A percentile compares a stretch with the other conserved stretches of the same genome.
Evolutionary conservation across 176 grass and related monocot species (phyloP).

Genomic region (Phoenix roebelenii): DNA sequence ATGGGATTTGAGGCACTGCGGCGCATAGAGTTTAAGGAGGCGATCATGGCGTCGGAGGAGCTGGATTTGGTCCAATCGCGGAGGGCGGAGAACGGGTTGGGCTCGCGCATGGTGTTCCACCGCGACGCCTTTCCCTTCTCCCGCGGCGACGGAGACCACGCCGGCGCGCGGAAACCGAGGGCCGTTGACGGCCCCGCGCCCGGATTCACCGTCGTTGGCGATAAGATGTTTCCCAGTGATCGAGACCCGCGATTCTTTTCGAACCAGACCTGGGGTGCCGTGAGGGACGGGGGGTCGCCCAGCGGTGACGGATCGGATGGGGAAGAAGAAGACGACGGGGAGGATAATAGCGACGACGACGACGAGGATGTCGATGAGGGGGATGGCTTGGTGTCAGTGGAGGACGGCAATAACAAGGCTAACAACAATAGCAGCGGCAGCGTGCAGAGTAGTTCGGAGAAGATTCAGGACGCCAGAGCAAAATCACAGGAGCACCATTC

Average conservation of each 20-base stretch:
- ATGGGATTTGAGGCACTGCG: neutral
- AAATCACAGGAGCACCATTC: slow-evolving; percentile 16
- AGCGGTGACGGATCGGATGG: slow-evolving; percentile 16
- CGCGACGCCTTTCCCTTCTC: slow-evolving; percentile 9
- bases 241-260: slow-evolving; percentile 17
- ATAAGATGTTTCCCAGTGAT: slow-evolving; percentile 24
- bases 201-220: slow-evolving; percentile 6
- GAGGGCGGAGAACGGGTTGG: neutral
- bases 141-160: neutral
- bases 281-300: slow-evolving; percentile 5
- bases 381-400: slow-evolving; percentile 24
- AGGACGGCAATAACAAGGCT: slow-evolving; percentile 23
- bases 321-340: slow-evolving; percentile 33
- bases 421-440: slow-evolving; percentile 24
- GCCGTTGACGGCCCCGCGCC: neutral
- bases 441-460: slow-evolving; percentile 24
- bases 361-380: slow-evolving; percentile 20
- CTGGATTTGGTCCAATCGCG: too few relatives aligned
- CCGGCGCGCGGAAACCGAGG: neutral
- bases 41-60: slow-evolving; percentile 6
- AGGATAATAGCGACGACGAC: slow-evolving; percentile 10
- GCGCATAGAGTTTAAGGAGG: neutral
- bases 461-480: slow-evolving; percentile 8
- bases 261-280: slow-evolving; percentile 4
- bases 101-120: slow-evolving; percentile 10